phyloP scores from a whole-genome alignment of 306 rosid species.

The Trichosanthes cucumerina region DNA sequence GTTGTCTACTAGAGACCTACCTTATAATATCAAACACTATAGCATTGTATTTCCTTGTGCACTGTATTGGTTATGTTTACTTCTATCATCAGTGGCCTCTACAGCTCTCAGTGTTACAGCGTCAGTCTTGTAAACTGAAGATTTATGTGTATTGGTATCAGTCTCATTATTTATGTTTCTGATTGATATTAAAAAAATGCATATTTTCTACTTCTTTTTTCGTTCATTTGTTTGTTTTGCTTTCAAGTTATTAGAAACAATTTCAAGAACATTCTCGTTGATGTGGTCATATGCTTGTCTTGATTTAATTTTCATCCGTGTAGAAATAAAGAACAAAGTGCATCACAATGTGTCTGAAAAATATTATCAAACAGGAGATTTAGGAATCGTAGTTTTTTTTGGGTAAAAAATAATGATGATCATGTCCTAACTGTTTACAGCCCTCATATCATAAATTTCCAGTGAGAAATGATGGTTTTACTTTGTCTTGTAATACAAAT shows the following conservation, averaged over 20 bases:
- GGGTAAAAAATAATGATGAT: not conserved
- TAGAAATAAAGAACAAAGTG: not conserved
- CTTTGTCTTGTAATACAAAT: not conserved
- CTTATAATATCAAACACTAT: not conserved
- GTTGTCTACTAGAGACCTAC: not conserved
- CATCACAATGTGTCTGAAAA: not conserved
- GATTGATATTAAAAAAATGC: not conserved
- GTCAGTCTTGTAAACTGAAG: not conserved
- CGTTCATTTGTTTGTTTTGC: not conserved
- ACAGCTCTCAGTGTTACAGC: not conserved
- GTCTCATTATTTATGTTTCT: not conserved
- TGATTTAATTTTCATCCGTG: not conserved
- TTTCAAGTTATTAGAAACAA: not conserved
- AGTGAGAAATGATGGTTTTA: not conserved
- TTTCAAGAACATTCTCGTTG: not conserved
- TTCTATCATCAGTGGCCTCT: not conserved
- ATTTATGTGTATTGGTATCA: not conserved
- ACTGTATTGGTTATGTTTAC: not conserved
- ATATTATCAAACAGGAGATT: not conserved
- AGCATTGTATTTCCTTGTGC: not conserved
- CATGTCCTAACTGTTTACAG: not conserved
- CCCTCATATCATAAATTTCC: not conserved
- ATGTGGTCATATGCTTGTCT: not conserved
- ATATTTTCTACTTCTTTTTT: not conserved
- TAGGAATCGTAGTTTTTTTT: not conserved